Percentiles rank a stretch among this genome's conserved stretches.
phyloP scores from a whole-genome alignment of 768 basidiomycete species.

The Mycena olivaceomarginata region DNA sequence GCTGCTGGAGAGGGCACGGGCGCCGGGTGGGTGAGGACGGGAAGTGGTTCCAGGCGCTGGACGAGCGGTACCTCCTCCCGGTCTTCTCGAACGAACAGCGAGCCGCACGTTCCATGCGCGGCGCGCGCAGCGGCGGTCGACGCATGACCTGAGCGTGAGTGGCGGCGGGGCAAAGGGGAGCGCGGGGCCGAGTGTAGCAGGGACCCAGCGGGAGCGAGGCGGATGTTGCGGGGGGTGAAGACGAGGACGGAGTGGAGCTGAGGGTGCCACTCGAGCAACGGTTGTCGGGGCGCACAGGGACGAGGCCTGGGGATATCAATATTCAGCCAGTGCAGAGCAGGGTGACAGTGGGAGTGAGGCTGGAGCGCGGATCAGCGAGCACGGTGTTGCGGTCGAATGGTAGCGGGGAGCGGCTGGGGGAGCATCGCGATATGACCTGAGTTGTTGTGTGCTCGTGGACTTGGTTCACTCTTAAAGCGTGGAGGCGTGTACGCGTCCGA shows the following conservation, averaged over 20 bases:
- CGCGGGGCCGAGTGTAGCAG: slow-evolving; percentile 46
- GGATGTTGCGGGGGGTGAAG: slow-evolving; percentile 50
- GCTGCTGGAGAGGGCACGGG: slow-evolving; percentile 33
- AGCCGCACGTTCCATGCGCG: slow-evolving; percentile 91
- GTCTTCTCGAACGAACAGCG: slow-evolving; percentile 94
- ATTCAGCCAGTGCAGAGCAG: slow-evolving; percentile 22
- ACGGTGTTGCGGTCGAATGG: slow-evolving; percentile 69
- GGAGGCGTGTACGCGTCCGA: no score
- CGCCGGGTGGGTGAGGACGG: slow-evolving; percentile 76
- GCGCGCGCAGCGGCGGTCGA: slow-evolving; percentile 69
- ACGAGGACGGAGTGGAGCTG: slow-evolving; percentile 45
- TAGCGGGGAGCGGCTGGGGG: slow-evolving; percentile 36
- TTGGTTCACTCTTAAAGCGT: background rate
- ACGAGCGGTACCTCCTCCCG: slow-evolving; percentile 95
- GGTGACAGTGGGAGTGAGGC: slow-evolving; percentile 68
- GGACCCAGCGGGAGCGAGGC: slow-evolving; percentile 62
- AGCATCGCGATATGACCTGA: slow-evolving; percentile 34
- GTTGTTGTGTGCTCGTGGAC: background rate
- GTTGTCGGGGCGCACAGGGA: slow-evolving; percentile 45
- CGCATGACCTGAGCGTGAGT: slow-evolving; percentile 41
- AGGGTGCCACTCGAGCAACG: slow-evolving; percentile 49
- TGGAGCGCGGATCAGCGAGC: slow-evolving; percentile 79
- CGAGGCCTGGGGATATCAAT: slow-evolving; percentile 58
- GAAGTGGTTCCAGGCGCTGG: slow-evolving; percentile 96
- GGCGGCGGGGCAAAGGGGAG: slow-evolving; percentile 50